Evolutionary conservation across 495 filamentous ascomycete genomes (phyloP).

Genomic region (Aspergillus saccharolyticus): DNA sequence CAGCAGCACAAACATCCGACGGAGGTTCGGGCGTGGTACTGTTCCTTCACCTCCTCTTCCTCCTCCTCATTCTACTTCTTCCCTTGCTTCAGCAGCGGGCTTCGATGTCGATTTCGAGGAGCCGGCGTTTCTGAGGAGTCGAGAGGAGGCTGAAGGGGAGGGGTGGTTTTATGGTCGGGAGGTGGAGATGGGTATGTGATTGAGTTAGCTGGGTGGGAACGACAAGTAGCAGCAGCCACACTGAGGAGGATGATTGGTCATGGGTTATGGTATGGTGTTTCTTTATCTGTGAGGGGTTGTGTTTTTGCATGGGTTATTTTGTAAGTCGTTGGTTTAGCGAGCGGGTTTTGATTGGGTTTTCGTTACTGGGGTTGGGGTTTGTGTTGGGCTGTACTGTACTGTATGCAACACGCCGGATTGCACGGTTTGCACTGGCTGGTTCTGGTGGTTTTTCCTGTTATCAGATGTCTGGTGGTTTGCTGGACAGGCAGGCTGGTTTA

Average conservation of each 20-base stretch:
- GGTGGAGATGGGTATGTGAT: constrained; percentile 15
- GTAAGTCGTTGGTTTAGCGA: not conserved
- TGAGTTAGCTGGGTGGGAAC: too few relatives aligned
- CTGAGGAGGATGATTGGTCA: not conserved
- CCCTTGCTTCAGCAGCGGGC: not conserved
- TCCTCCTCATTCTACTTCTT: not conserved
- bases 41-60: too few relatives aligned
- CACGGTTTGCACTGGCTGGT: too few relatives aligned
- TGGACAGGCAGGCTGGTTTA: too few relatives aligned
- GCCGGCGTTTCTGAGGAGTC: constrained; percentile 35
- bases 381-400: too few relatives aligned
- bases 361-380: not conserved
- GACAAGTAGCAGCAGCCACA: too few relatives aligned
- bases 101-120: constrained; percentile 45
- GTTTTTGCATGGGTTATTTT: not conserved
- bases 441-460: too few relatives aligned
- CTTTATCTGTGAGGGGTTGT: too few relatives aligned
- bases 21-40: constrained; percentile 24
- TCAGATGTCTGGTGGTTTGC: too few relatives aligned
- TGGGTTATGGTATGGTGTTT: not conserved
- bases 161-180: constrained; percentile 1
- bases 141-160: constrained; percentile 38
- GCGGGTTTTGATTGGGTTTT: not conserved
- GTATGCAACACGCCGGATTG: too few relatives aligned
- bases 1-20: constrained; percentile 15